These are phyloP conservation scores for Physaria fendleri DNA, from an alignment of 345 rosid genomes.

Conservation along the genomic window DNA sequence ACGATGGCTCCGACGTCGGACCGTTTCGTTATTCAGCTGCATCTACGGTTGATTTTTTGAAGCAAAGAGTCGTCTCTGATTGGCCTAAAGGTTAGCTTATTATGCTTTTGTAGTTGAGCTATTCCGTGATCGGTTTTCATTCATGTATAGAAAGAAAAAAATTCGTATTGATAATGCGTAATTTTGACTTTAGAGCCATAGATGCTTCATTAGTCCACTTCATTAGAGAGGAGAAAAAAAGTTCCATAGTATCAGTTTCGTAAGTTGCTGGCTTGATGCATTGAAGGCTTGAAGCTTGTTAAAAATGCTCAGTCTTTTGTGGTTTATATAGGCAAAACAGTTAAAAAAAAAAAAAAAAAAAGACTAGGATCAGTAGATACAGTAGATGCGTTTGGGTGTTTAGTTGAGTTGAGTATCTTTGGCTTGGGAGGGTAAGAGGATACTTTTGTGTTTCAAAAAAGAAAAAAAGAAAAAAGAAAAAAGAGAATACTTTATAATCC, in stretches of 20 bases:
- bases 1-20: slow-evolving; percentile 91
- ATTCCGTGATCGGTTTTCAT: slow-evolving; percentile 1
- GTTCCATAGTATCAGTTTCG: neutral
- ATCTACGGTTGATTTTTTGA: slow-evolving; percentile 79
- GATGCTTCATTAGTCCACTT: neutral
- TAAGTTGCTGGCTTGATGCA: no score
- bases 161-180: no score
- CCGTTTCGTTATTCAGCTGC: slow-evolving; percentile 78
- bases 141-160: no score
- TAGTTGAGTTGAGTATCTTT: no score
- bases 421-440: no score
- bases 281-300: neutral
- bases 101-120: no score
- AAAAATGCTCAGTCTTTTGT: neutral
- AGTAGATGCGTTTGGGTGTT: no score
- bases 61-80: slow-evolving; percentile 86
- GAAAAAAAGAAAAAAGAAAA: no score
- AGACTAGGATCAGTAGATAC: no score
- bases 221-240: neutral
- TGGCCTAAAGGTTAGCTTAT: slow-evolving; percentile 75
- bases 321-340: slow-evolving; percentile 52
- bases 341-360: no score
- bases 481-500: no score
- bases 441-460: no score
- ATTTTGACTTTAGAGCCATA: neutral